Base-by-base conservation (phyloP, 108 stramenopile species). In the Nitzschia sp. region DNA sequence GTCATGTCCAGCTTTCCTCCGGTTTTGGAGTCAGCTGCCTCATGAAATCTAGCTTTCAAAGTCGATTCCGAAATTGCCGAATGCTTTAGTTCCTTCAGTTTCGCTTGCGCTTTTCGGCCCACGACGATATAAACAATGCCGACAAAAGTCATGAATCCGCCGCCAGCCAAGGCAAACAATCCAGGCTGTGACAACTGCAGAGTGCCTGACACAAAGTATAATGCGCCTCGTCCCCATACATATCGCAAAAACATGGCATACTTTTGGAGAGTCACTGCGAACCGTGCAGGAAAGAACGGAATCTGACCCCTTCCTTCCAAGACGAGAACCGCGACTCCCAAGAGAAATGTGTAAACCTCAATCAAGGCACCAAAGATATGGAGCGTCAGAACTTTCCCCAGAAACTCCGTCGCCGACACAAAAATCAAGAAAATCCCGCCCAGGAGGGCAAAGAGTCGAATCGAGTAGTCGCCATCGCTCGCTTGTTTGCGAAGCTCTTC, bases 151-250 rank as follows among this genome's bases (percentile, higher is more conserved):
- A 86, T 81, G 56, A 68, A 83, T 2, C 72, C 70, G 27, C 85
- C 85, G 27, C 46, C 59, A 58, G 72, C 55, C 25, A 72, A 32
- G 51, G 66, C 53, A 33, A 68, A 33, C 17, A 71, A 42, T 19
- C 64, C 58, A 25, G 71, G 60, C 54, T 82, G 80, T 53, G 71
- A 55, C 8, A 82, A 26, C 53, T 79, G 76, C 46, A 86, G 48
- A 24, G 85, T 64, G 17, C 85, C 85, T 11, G 70, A 66, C 27
- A 86, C 47, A 64, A 86, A 83, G 67, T 83, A 86, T 4, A 86
- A 51, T 13, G 33, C 36, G 0, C 85, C 85, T 33, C 85, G 68
- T 36, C 85, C 85, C 70, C 82, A 78, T 19, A 86, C 64, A 59
- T 72, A 83, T 26, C 64, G 72, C 15, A 86, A 68, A 59, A 86